phyloP scores from a whole-genome alignment of 257 asterid genomes.

The Nicotiana obtusifolia region DNA sequence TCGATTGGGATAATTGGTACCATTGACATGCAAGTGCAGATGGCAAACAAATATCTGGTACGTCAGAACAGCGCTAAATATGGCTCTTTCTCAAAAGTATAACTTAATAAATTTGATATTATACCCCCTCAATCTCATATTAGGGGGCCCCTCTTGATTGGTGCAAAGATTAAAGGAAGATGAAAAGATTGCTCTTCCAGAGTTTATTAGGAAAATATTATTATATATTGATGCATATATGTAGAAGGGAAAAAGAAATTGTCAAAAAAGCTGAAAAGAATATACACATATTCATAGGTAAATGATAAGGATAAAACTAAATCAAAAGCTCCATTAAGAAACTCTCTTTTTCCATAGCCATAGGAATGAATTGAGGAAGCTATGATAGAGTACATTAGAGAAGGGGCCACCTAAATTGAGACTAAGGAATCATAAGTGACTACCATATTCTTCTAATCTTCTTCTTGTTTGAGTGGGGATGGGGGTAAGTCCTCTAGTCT shows the following conservation, averaged over 20 bases:
- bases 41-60: background rate
- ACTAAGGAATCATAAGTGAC: background rate
- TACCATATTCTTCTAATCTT: background rate
- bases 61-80: background rate
- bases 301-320: background rate
- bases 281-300: background rate
- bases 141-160: background rate
- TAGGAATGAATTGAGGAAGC: too few species aligned
- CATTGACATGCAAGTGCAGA: background rate
- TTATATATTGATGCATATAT: background rate
- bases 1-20: background rate
- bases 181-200: background rate
- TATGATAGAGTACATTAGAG: background rate
- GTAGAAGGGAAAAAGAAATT: background rate
- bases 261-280: background rate
- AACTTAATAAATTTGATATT: background rate
- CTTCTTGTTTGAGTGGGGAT: too few species aligned
- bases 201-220: background rate
- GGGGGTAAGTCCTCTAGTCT: too few species aligned
- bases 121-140: background rate
- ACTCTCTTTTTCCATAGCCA: too few species aligned
- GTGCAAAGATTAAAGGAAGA: background rate
- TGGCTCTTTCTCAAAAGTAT: background rate
- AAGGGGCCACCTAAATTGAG: background rate
- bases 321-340: background rate